Base-by-base conservation (phyloP, 1,284 basidiomycete species). In the Microbotryomycetes sp. region DNA sequence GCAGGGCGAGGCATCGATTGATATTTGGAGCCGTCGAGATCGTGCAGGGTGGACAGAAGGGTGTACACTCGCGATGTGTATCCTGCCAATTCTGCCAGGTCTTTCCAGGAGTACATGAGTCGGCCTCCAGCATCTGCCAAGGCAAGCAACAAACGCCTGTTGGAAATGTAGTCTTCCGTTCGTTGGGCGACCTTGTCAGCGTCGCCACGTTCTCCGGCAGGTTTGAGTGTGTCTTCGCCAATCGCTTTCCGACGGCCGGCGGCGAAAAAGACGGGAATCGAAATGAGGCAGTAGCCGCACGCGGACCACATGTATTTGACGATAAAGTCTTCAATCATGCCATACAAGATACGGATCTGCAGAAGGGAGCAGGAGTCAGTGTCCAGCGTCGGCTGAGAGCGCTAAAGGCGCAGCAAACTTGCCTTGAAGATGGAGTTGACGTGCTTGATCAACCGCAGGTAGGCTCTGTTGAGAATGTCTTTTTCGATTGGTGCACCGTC, bases 251-350 rank as follows among this genome's bases (percentile, higher is more conserved):
- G 27, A 53, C 21, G 49, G 53, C 52, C 24, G 46, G 63, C 56
- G n/a, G 56, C 61, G 56, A 88, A 85, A 51, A 93, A 78, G 18
- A 93, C 81, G 0, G 91, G 91, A 6, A 94, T 86, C 4, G 89
- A 89, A 72, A 94, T 94, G 28, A 96, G 80, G 5, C 82, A 83
- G 54, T 64, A 66, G 5, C 57, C 55, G 45, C 59, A 13, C 0
- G 90, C 91, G 24, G 88, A 91, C 91, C 91, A 94, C 11, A 90
- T 78, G 73, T 94, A 94, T 75, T 94, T 93, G 79, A 93, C 91
- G 9, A 94, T 86, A 68, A 89, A 90, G 77, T 94, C 91, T 72
- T 93, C 89, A 0, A 88, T 65, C 90, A 79, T 79, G 18, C 75
- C 87, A 71, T 90, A 90, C 1, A 85, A 85, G 55, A 89, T 88